Evolutionary conservation across 2,329 filamentous ascomycete genomes (phyloP).

Genomic region (Truncatella angustata): DNA sequence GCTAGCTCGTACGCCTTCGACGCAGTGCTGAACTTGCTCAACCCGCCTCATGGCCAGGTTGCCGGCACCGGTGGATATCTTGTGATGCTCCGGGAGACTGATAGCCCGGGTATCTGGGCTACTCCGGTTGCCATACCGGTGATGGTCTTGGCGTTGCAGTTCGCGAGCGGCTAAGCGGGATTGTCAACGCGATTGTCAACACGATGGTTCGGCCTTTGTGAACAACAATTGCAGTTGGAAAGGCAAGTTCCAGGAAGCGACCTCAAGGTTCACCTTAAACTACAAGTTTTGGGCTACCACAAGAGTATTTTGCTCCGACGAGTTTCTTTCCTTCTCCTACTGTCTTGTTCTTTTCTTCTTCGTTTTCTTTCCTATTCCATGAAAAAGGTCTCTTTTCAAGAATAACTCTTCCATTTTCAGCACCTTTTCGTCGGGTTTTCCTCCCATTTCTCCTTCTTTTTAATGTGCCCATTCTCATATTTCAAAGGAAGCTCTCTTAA

Average conservation of each 20-base stretch:
- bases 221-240: slow-evolving; percentile 24
- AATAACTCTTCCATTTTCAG: too few relatives aligned
- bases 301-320: too few relatives aligned
- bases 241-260: slow-evolving; percentile 23
- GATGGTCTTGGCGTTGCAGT: slow-evolving; percentile 53
- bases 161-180: slow-evolving; percentile 38
- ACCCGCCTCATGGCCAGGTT: slow-evolving; percentile 47
- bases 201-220: slow-evolving; percentile 4
- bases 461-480: too few relatives aligned
- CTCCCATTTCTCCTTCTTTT: too few relatives aligned
- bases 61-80: slow-evolving; percentile 43
- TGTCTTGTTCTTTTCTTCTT: too few relatives aligned
- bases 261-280: too few relatives aligned
- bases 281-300: too few relatives aligned
- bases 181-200: slow-evolving; percentile 20
- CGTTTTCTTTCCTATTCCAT: too few relatives aligned
- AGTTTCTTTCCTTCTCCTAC: too few relatives aligned
- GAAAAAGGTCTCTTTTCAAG: too few relatives aligned
- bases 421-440: too few relatives aligned
- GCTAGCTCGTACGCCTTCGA: slow-evolving; percentile 26
- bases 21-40: slow-evolving; percentile 34
- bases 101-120: slow-evolving; percentile 51
- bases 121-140: slow-evolving; percentile 48
- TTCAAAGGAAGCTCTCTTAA: too few relatives aligned
- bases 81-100: slow-evolving; percentile 46